Evolutionary conservation across 345 rosid species (phyloP).

Genomic region (Salix dunnii): DNA sequence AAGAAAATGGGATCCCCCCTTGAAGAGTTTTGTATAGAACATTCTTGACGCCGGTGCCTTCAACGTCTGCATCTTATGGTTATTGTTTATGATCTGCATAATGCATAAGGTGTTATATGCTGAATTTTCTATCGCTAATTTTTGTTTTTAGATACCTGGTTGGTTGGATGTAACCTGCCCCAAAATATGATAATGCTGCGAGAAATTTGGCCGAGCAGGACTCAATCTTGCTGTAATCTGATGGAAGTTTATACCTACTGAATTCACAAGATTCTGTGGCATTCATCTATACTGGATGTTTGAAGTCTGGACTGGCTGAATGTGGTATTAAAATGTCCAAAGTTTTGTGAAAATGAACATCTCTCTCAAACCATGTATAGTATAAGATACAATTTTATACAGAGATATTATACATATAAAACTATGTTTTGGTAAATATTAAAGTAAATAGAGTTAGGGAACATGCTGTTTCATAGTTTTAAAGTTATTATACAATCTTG

Average conservation of each 20-base stretch:
- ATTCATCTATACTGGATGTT: no score
- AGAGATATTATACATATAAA: no score
- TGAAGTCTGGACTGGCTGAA: no score
- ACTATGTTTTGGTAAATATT: no score
- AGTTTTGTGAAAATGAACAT: no score
- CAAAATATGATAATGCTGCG: not conserved
- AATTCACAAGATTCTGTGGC: not conserved
- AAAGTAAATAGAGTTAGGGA: no score
- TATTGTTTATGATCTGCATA: not conserved
- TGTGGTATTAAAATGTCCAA: no score
- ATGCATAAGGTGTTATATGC: not conserved
- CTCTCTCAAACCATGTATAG: no score
- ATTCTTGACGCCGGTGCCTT: conserved; percentile 7
- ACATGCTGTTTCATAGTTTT: no score
- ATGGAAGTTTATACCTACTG: not conserved
- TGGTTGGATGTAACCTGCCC: not conserved
- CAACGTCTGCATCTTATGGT: conserved; percentile 7
- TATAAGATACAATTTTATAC: no score
- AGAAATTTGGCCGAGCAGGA: not conserved
- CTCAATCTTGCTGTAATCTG: not conserved
- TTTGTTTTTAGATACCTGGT: not conserved
- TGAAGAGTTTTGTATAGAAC: conserved; percentile 22
- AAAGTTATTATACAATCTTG: no score
- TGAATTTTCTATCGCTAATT: not conserved
- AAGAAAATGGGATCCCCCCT: conserved; percentile 9